Conservation (phyloP, 176 grass and related monocot species). For the Zea mays region Zm-B73-REFERENCE-NAM-5.0 NC_050099.1:232174001-232174500, state of each 20-base stretch:
- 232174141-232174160: not conserved
- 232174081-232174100: not conserved
- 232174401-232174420: too few relatives aligned
- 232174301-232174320: conserved; percentile 21
- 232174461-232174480: conserved; percentile 58
- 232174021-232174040: not conserved
- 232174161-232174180: not conserved
- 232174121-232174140: not conserved
- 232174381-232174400: too few relatives aligned
- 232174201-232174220: conserved; percentile 1
- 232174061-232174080: not conserved
- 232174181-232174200: not conserved
- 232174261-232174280: conserved; percentile 31
- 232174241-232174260: conserved; percentile 20
- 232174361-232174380: too few relatives aligned
- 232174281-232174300: conserved; percentile 13
- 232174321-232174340: not conserved
- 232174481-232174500: conserved; percentile 52
- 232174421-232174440: not conserved
- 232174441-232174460: conserved; percentile 15
- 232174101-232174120: not conserved
- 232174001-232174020: too few relatives aligned
- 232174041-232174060: not conserved
- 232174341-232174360: too few relatives aligned
- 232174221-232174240: not conserved